A percentile compares a stretch with the other conserved stretches of the same genome.
Evolutionary conservation across 371 early-diverging fungal genomes (phyloP).

Genomic region (Mortierella sp.): DNA sequence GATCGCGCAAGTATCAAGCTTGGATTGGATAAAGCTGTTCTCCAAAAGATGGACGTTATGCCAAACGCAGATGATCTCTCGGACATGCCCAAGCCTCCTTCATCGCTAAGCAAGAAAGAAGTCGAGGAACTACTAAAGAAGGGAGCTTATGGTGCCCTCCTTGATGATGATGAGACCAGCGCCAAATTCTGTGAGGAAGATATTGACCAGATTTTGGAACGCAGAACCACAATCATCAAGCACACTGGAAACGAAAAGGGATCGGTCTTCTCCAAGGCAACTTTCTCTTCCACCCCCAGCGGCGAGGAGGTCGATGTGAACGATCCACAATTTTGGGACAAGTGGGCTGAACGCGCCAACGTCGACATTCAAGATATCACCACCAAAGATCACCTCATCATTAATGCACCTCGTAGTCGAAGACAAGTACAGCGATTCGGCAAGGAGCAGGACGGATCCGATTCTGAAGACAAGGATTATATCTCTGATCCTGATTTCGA

Average conservation of each 20-base stretch:
- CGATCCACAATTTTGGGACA: constrained; percentile 99
- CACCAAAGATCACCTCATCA: constrained; percentile 70
- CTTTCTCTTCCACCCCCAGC: constrained; percentile 80
- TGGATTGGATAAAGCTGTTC: constrained; percentile 91
- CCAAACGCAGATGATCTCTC: constrained; percentile 57
- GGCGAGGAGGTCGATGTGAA: constrained; percentile 85
- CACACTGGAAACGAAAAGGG: constrained; percentile 85
- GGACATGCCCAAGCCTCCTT: constrained; percentile 53
- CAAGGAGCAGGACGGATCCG: constrained; percentile 42
- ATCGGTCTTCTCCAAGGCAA: constrained; percentile 95
- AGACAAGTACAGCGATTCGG: constrained; percentile 72
- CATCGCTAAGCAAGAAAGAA: constrained; percentile 77
- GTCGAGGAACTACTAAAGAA: constrained; percentile 92
- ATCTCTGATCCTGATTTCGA: constrained; percentile 50
- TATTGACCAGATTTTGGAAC: constrained; percentile 95
- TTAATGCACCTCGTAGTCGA: constrained; percentile 76
- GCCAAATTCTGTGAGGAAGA: constrained; percentile 95
- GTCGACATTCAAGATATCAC: constrained; percentile 72
- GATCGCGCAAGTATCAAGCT: constrained; percentile 95
- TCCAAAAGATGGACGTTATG: constrained; percentile 81
- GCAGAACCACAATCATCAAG: constrained; percentile 90
- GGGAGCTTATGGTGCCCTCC: constrained; percentile 91
- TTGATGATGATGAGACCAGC: constrained; percentile 87
- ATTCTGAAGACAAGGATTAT: constrained; percentile 50
- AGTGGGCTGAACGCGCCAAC: constrained; percentile 88